Conservation (phyloP, 1,284 basidiomycete genomes). For the Cerrena zonata region DNA sequence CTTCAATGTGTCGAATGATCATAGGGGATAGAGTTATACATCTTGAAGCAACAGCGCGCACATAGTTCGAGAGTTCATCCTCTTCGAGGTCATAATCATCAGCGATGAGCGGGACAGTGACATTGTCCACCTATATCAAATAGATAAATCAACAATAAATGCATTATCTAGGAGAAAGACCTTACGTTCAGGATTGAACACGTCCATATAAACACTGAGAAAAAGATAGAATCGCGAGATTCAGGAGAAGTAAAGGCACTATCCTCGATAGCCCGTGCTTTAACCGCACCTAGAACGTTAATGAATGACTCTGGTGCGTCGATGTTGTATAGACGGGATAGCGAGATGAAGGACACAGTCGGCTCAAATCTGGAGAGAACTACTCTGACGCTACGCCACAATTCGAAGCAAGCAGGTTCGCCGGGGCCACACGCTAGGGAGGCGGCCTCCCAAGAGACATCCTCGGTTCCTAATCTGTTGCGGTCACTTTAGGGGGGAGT, state of each 20-base stretch:
- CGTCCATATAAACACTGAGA: background rate
- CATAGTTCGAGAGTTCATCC: background rate
- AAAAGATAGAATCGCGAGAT: background rate
- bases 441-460: conserved; percentile 3
- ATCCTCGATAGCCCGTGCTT: background rate
- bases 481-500: background rate
- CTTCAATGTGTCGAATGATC: too few species aligned
- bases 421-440: background rate
- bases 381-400: background rate
- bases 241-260: background rate
- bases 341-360: conserved; percentile 1
- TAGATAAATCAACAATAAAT: background rate
- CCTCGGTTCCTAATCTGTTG: conserved; percentile 2
- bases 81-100: conserved; percentile 1
- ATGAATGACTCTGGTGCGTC: background rate
- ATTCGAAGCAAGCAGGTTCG: background rate
- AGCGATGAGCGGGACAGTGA: background rate
- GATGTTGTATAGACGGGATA: background rate
- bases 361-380: background rate
- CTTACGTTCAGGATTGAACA: background rate
- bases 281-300: background rate
- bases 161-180: background rate
- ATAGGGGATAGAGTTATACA: too few species aligned
- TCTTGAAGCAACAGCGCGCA: too few species aligned
- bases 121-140: background rate